Percentiles rank a stretch among this genome's conserved stretches.
phyloP scores from a whole-genome alignment of 768 basidiomycete species.

The Lactifluus pinguis region DNA sequence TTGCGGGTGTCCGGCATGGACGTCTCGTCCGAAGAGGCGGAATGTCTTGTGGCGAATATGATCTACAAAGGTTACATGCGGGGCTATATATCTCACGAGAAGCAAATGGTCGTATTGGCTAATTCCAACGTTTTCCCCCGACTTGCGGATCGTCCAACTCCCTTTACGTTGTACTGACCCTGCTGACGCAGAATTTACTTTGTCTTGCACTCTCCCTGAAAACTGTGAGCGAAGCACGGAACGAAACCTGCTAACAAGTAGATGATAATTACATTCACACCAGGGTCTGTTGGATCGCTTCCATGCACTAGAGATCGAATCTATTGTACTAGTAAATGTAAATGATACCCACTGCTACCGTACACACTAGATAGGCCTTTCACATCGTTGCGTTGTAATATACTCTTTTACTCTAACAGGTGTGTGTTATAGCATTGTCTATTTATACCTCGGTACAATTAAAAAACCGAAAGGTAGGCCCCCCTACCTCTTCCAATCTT shows the following conservation, averaged over 20 bases:
- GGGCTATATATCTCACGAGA: constrained; percentile 95
- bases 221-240: background rate
- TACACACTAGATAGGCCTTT: background rate
- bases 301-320: background rate
- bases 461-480: background rate
- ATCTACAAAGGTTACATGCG: constrained; percentile 88
- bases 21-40: constrained; percentile 72
- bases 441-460: background rate
- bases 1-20: constrained; percentile 62
- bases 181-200: background rate
- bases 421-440: background rate
- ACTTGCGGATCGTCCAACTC: constrained; percentile 51
- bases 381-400: background rate
- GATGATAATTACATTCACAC: background rate
- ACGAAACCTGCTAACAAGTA: background rate
- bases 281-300: background rate
- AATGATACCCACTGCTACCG: background rate
- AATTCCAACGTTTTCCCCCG: constrained; percentile 73
- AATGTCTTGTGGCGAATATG: constrained; percentile 92
- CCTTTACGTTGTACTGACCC: constrained; percentile 31
- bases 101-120: constrained; percentile 87
- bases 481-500: constrained; percentile 58
- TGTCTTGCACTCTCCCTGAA: background rate
- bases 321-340: background rate
- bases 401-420: background rate